A percentile compares a stretch with the other conserved stretches of the same genome.
These are phyloP conservation scores for Meyerozyma sp. DNA, from an alignment of 1,139 yeast species.

Conservation along the genomic window DNA sequence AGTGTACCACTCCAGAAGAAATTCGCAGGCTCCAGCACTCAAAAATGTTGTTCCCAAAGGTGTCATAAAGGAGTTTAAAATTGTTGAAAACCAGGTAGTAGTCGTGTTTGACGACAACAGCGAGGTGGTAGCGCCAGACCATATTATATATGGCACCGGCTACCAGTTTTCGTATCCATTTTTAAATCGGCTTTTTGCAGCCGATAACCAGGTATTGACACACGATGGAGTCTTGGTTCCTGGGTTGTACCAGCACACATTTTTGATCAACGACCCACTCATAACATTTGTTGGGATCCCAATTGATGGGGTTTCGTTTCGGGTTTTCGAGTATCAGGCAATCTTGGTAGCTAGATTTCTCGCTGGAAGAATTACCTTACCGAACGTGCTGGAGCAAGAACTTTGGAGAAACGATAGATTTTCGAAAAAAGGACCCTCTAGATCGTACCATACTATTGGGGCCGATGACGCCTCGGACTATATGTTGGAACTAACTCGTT, in stretches of 20 bases:
- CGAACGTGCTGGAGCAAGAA: slow-evolving; percentile 23
- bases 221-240: slow-evolving; percentile 27
- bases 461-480: slow-evolving; percentile 9
- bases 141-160: slow-evolving; percentile 41
- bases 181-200: slow-evolving; percentile 19
- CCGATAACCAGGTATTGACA: slow-evolving; percentile 13
- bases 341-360: slow-evolving; percentile 37
- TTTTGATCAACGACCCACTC: slow-evolving; percentile 31
- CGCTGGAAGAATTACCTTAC: slow-evolving; percentile 34
- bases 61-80: slow-evolving; percentile 15
- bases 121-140: slow-evolving; percentile 23
- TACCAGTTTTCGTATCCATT: slow-evolving; percentile 41
- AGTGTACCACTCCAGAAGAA: slow-evolving; percentile 27
- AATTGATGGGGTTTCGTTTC: slow-evolving; percentile 35
- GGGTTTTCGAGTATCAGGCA: slow-evolving; percentile 43
- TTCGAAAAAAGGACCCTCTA: slow-evolving; percentile 20
- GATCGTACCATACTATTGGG: slow-evolving; percentile 41
- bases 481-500: neutral
- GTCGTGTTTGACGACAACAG: slow-evolving; percentile 27
- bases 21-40: slow-evolving; percentile 5
- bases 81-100: slow-evolving; percentile 11
- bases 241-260: slow-evolving; percentile 33
- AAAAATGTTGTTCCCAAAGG: slow-evolving; percentile 17
- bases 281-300: slow-evolving; percentile 37
- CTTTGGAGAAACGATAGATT: slow-evolving; percentile 26